Evolutionary conservation across 495 filamentous ascomycete species (phyloP).

Genomic region (Xylaria grammica): DNA sequence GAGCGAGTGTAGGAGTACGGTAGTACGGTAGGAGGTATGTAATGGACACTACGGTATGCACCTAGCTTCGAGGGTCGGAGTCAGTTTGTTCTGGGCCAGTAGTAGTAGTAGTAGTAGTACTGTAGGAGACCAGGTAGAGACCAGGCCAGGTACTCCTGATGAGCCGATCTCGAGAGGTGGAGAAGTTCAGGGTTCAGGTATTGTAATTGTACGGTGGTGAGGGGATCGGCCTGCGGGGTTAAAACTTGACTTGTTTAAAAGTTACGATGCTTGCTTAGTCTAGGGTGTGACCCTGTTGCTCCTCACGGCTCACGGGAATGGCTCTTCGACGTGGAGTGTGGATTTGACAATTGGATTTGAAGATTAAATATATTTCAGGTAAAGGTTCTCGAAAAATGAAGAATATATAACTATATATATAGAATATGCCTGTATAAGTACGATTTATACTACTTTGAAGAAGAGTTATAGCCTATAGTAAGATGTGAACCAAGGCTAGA

Average conservation of each 20-base stretch:
- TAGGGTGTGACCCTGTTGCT: too few species aligned
- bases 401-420: background rate
- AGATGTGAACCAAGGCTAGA: background rate
- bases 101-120: too few species aligned
- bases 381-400: background rate
- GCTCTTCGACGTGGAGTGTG: too few species aligned
- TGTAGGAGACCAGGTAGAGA: too few species aligned
- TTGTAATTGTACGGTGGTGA: background rate
- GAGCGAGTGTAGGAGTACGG: background rate
- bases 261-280: too few species aligned
- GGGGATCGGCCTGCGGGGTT: conserved; percentile 19
- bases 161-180: conserved; percentile 5
- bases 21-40: background rate
- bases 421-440: background rate
- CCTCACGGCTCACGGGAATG: too few species aligned
- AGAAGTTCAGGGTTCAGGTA: conserved; percentile 9
- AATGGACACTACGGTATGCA: background rate
- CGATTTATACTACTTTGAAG: background rate
- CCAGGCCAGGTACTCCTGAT: too few species aligned
- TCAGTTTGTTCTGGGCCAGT: background rate
- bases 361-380: background rate
- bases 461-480: background rate
- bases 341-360: too few species aligned
- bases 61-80: background rate
- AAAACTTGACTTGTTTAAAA: background rate